Percentiles rank a stretch among this genome's conserved stretches.
Conservation (phyloP, 306 rosid species). For the Dalbergia cochinchinensis region DNA sequence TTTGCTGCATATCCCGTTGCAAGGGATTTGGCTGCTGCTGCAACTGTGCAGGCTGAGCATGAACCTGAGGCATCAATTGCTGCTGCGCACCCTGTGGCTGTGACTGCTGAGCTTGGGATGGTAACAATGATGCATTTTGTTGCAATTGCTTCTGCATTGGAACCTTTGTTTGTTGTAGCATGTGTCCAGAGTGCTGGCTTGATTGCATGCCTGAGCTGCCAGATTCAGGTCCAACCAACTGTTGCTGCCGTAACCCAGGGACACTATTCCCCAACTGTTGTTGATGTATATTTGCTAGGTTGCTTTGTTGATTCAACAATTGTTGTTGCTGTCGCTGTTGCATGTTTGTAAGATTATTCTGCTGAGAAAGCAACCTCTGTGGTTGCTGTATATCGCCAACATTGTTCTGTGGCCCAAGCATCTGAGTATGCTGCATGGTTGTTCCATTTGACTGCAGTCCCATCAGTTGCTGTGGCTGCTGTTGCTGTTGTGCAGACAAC, state of each 20-base stretch:
- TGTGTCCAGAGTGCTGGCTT: slow-evolving; percentile 73
- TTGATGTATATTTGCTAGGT: slow-evolving; percentile 76
- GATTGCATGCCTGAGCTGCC: slow-evolving; percentile 81
- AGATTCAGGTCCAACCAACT: slow-evolving; percentile 66
- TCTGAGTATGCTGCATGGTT: slow-evolving; percentile 70
- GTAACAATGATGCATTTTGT: slow-evolving; percentile 64
- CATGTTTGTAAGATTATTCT: slow-evolving; percentile 73
- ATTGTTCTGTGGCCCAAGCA: slow-evolving; percentile 71
- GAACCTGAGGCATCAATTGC: slow-evolving; percentile 79
- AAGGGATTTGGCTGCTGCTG: slow-evolving; percentile 79
- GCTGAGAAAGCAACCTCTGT: slow-evolving; percentile 77
- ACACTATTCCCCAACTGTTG: slow-evolving; percentile 80
- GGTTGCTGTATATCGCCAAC: slow-evolving; percentile 82
- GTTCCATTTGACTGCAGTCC: slow-evolving; percentile 72
- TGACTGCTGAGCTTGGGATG: slow-evolving; percentile 73
- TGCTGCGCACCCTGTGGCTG: slow-evolving; percentile 77
- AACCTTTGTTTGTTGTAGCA: slow-evolving; percentile 78
- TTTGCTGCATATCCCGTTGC: slow-evolving; percentile 83
- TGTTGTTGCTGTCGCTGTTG: slow-evolving; percentile 74
- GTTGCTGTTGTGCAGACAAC: slow-evolving; percentile 69
- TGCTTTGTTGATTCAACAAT: slow-evolving; percentile 76
- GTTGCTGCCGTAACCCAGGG: slow-evolving; percentile 76
- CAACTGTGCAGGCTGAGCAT: slow-evolving; percentile 78
- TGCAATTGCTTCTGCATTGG: slow-evolving; percentile 73
- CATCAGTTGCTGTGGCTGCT: slow-evolving; percentile 62